Evolutionary conservation across 2,329 filamentous ascomycete species (phyloP).

Genomic region (Colletotrichum ledebouriae): DNA sequence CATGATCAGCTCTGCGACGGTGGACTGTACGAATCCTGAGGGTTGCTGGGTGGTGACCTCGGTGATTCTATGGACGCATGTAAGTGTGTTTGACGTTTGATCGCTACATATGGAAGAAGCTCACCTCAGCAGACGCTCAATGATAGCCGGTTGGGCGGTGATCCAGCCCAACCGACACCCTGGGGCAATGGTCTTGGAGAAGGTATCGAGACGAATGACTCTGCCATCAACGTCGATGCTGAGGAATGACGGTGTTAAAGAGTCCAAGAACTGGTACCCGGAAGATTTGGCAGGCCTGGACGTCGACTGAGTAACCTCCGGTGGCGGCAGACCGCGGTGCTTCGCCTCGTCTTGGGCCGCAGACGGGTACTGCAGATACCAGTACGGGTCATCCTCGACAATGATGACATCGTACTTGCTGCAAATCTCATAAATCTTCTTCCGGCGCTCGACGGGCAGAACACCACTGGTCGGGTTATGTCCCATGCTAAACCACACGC

Average conservation of each 20-base stretch:
- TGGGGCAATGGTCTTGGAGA: conserved; percentile 92
- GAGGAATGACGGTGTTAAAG: conserved; percentile 85
- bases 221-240: conserved; percentile 87
- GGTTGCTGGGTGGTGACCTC: conserved; percentile 87
- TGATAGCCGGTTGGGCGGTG: conserved; percentile 82
- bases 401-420: conserved; percentile 90
- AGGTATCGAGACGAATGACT: conserved; percentile 91
- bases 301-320: conserved; percentile 44
- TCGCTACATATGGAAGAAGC: neutral
- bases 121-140: conserved; percentile 74
- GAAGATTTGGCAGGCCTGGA: conserved; percentile 57
- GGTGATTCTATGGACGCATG: conserved; percentile 68
- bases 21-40: conserved; percentile 88
- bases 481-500: conserved; percentile 58
- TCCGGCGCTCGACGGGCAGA: conserved; percentile 79
- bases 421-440: conserved; percentile 84
- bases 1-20: conserved; percentile 83
- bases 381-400: conserved; percentile 95
- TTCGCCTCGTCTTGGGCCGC: conserved; percentile 67
- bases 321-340: conserved; percentile 55
- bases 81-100: neutral
- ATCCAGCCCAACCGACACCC: conserved; percentile 93
- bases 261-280: conserved; percentile 85
- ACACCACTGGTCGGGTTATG: conserved; percentile 90
- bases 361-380: conserved; percentile 91